Evolutionary conservation across 495 filamentous ascomycete species (phyloP).

Genomic region (Cudoniella acicularis): DNA sequence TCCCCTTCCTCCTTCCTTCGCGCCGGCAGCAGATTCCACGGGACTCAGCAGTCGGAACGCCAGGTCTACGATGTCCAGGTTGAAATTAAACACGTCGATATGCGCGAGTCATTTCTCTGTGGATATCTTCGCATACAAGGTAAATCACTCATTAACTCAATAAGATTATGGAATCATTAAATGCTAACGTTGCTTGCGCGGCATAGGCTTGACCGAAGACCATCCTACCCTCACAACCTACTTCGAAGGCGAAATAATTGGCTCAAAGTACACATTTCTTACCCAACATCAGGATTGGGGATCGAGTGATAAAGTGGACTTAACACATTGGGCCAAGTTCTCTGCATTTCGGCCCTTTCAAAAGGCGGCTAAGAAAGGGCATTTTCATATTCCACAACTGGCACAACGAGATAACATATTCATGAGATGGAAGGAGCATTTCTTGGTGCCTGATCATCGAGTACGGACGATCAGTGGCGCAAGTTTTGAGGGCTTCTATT

Average conservation of each 20-base stretch:
- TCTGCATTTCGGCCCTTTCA: constrained; percentile 76
- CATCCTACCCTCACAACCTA: constrained; percentile 96
- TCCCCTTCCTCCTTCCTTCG: constrained; percentile 79
- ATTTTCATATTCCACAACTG: constrained; percentile 58
- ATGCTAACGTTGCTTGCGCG: constrained; percentile 4
- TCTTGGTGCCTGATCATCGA: constrained; percentile 92
- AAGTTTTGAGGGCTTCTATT: constrained; percentile 98
- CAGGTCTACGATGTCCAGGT: constrained; percentile 94
- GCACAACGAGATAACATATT: constrained; percentile 88
- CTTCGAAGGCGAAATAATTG: constrained; percentile 98
- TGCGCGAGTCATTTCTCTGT: constrained; percentile 91
- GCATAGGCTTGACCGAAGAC: constrained; percentile 85
- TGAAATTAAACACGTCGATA: constrained; percentile 94
- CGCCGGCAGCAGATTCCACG: constrained; percentile 82
- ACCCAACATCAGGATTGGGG: constrained; percentile 91
- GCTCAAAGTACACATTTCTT: constrained; percentile 86
- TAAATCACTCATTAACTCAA: constrained; percentile 30
- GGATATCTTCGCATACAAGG: constrained; percentile 97
- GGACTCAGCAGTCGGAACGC: constrained; percentile 86
- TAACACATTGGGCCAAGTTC: constrained; percentile 92
- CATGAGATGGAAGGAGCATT: constrained; percentile 99
- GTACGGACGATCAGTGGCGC: constrained; percentile 87
- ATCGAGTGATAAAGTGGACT: constrained; percentile 85
- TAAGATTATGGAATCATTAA: not conserved
- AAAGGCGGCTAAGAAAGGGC: constrained; percentile 62